Base-by-base conservation (phyloP, 1,139 yeast genomes). In the Protomyces arabidopsidicola region DNA sequence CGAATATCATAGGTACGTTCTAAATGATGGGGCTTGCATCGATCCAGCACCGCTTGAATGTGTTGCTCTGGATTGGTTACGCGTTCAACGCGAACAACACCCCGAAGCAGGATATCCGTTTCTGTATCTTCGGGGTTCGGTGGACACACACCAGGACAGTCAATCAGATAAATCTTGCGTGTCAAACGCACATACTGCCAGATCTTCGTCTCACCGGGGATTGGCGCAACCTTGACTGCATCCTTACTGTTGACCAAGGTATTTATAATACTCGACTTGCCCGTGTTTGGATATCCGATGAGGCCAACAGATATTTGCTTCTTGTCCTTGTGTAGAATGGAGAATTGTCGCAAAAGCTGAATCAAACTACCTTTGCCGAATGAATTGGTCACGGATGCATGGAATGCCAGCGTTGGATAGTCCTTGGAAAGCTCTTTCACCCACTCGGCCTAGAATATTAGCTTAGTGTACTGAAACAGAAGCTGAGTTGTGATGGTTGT, bases 91-190 rank as follows among this genome's bases (percentile, higher is more conserved):
- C 98, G 86, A 1, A 93, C 98, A 27, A 93, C 98, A 72, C 98
- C 98, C 75, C 97, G 84, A 76, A 93, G 90, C 69, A 93, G 76
- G 72, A 93, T 90, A 74, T 93, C 98, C n/a, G 96, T 85, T 73
- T 90, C 95, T 1, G 93, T 77, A 74, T 93, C 98, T 71, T 86
- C 90, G 36, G 84, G 75, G 34, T 95, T 88, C 39, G 98, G 98
- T 8, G 98, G 98, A 5, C 95, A 98, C 73, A 93, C 91, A 76
- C 98, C 98, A 2, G 98, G 98, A 79, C 98, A 93, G 77, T 93
- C 98, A 72, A 93, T 93, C 71, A 93, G 80, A 76, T 90, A 93
- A 63, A 93, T 93, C 70, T 91, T 83, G 80, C 91, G 90, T 97
- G 93, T 93, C 72, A 93, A 81, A 1, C 98, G 91, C 72, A 93